Evolutionary conservation across 1,284 basidiomycete genomes (phyloP).

Genomic region (Ustilago trichophora): DNA sequence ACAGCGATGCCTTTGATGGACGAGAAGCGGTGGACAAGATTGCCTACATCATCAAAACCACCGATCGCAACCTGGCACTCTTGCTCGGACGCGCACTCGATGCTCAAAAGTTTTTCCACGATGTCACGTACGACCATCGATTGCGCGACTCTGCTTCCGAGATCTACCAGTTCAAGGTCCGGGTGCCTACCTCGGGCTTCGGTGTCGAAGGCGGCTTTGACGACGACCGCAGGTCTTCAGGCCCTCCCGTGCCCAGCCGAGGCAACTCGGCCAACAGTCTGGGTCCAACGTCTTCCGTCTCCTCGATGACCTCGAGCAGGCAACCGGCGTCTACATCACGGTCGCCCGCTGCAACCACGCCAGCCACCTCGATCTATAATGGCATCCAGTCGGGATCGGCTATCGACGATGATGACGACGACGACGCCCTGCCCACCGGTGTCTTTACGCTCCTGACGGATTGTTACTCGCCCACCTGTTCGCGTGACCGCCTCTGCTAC

Average conservation of each 20-base stretch:
- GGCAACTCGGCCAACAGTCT: constrained; percentile 42
- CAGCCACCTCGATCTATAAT: constrained; percentile 62
- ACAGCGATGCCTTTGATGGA: constrained; percentile 95
- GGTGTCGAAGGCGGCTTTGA: constrained; percentile 39
- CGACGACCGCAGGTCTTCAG: constrained; percentile 28
- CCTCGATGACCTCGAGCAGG: constrained; percentile 51
- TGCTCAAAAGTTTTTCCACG: constrained; percentile 99
- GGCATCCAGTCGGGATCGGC: constrained; percentile 32
- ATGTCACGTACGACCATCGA: constrained; percentile 97
- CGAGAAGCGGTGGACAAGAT: constrained; percentile 96
- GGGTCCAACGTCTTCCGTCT: constrained; percentile 33
- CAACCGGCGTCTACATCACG: constrained; percentile 55
- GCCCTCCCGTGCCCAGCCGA: constrained; percentile 9
- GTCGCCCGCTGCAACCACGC: constrained; percentile 41
- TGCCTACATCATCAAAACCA: constrained; percentile 96
- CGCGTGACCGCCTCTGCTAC: constrained; percentile 90
- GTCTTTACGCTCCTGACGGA: constrained; percentile 97
- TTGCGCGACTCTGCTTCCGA: constrained; percentile 87
- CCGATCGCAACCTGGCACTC: constrained; percentile 92
- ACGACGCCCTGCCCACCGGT: constrained; percentile 81
- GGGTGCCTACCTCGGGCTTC: constrained; percentile 73
- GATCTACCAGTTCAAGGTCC: constrained; percentile 87
- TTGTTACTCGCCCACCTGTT: constrained; percentile 98
- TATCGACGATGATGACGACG: constrained; percentile 67
- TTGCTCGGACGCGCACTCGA: constrained; percentile 93